Evolutionary conservation across 176 grass and related monocot genomes (phyloP).

Genomic region (Hyparrhenia diplandra): DNA sequence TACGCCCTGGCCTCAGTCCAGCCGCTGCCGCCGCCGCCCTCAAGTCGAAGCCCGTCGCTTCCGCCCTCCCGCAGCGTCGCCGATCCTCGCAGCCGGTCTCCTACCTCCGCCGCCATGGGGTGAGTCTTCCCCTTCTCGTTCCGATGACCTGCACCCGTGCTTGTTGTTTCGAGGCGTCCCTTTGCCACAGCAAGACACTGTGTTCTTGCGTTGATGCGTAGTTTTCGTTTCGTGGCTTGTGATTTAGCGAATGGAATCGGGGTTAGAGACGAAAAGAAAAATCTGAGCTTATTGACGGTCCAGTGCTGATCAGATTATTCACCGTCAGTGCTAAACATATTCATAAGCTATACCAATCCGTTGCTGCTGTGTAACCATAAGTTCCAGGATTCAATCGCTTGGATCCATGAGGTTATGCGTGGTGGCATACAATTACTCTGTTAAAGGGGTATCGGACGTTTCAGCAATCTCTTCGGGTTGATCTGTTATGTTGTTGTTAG

Average conservation of each 20-base stretch:
- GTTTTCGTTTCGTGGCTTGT: background rate
- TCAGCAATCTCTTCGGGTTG: background rate
- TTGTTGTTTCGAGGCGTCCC: background rate
- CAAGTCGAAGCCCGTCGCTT: background rate
- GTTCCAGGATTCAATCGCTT: background rate
- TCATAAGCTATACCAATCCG: slow-evolving; percentile 40
- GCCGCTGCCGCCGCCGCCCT: slow-evolving; percentile 11
- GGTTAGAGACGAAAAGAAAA: background rate
- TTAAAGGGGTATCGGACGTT: background rate
- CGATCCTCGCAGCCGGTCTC: background rate
- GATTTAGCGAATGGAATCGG: background rate
- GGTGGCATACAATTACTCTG: slow-evolving; percentile 9
- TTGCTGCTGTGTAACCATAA: slow-evolving; percentile 4
- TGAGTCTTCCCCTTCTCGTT: background rate
- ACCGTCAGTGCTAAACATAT: slow-evolving; percentile 51
- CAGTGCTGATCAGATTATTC: slow-evolving; percentile 41
- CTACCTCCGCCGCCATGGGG: slow-evolving; percentile 44
- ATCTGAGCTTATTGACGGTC: slow-evolving; percentile 46
- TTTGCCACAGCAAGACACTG: background rate
- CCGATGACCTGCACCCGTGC: background rate
- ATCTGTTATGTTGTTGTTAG: background rate
- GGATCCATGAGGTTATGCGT: slow-evolving; percentile 19
- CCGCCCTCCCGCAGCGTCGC: background rate
- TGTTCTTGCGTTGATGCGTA: background rate
- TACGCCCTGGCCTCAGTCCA: background rate